Evolutionary conservation across 2,329 filamentous ascomycete genomes (phyloP).

Genomic region (Helicocarpus griseus): DNA sequence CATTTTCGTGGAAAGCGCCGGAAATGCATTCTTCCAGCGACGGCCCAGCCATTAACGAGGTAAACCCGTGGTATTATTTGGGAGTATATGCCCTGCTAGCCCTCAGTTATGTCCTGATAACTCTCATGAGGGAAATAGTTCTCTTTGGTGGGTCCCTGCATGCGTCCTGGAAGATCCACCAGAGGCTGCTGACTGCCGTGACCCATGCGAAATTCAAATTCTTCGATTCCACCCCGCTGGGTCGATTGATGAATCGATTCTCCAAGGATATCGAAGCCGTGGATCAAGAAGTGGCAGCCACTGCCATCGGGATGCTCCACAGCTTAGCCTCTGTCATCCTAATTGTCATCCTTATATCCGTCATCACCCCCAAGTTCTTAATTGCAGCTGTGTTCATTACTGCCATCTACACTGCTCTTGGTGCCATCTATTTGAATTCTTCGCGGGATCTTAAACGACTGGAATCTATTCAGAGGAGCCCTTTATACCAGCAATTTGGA

Average conservation of each 20-base stretch:
- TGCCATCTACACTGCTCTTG: conserved; percentile 69
- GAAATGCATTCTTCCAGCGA: conserved; percentile 19
- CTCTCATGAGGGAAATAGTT: conserved; percentile 72
- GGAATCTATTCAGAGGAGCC: conserved; percentile 88
- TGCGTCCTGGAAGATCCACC: conserved; percentile 77
- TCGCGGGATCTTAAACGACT: conserved; percentile 93
- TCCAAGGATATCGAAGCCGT: conserved; percentile 94
- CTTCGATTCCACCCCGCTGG: conserved; percentile 91
- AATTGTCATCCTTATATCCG: conserved; percentile 76
- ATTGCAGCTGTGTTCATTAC: conserved; percentile 80
- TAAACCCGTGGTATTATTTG: conserved; percentile 78
- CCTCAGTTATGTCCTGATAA: conserved; percentile 65
- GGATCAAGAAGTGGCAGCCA: conserved; percentile 89
- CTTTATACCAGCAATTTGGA: conserved; percentile 94
- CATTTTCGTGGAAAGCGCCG: conserved; percentile 21
- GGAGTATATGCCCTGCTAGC: conserved; percentile 73
- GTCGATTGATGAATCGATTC: conserved; percentile 96
- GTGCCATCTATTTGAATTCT: conserved; percentile 77
- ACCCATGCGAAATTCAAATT: conserved; percentile 92
- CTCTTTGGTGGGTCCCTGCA: conserved; percentile 86
- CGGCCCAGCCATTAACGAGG: conserved; percentile 34
- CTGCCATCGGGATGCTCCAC: conserved; percentile 68
- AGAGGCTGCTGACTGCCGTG: conserved; percentile 64
- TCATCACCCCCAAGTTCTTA: conserved; percentile 83
- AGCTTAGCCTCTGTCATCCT: conserved; percentile 63